These are phyloP conservation scores for Aspergillus pseudoviridinutans DNA, from an alignment of 2,329 filamentous ascomycete genomes.

Conservation along the genomic window DNA sequence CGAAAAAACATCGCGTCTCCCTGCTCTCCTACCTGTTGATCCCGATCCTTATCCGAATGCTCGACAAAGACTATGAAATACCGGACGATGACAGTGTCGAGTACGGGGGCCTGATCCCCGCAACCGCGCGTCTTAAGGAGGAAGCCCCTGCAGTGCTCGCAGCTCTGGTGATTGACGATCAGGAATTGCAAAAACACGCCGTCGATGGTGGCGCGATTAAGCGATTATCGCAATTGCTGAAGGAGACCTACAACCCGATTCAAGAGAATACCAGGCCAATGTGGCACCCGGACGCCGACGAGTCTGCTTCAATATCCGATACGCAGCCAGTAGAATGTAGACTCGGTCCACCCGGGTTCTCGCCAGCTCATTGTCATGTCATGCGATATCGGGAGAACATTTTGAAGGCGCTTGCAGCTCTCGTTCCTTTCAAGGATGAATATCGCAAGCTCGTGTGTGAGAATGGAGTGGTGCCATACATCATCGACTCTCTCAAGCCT, in stretches of 20 bases:
- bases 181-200: constrained; percentile 75
- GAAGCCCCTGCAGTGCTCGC: constrained; percentile 72
- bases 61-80: constrained; percentile 51
- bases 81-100: constrained; percentile 37
- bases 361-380: constrained; percentile 61
- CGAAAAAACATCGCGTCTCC: constrained; percentile 60
- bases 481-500: constrained; percentile 75
- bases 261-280: constrained; percentile 47
- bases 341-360: constrained; percentile 60
- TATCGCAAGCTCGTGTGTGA: constrained; percentile 80
- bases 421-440: constrained; percentile 76
- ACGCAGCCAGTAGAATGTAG: constrained; percentile 36
- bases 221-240: constrained; percentile 60
- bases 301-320: constrained; percentile 17
- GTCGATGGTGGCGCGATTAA: constrained; percentile 65
- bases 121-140: constrained; percentile 58
- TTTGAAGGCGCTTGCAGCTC: constrained; percentile 73
- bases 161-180: constrained; percentile 72
- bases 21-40: constrained; percentile 65
- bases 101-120: constrained; percentile 36
- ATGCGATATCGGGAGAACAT: constrained; percentile 72
- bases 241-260: constrained; percentile 61
- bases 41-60: constrained; percentile 64
- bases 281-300: constrained; percentile 48
- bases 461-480: constrained; percentile 72